Evolutionary conservation across 2,329 filamentous ascomycete species (phyloP), one percentile per base, ranked within the genome.

Genomic region (Colletotrichum higginsianum): DNA sequence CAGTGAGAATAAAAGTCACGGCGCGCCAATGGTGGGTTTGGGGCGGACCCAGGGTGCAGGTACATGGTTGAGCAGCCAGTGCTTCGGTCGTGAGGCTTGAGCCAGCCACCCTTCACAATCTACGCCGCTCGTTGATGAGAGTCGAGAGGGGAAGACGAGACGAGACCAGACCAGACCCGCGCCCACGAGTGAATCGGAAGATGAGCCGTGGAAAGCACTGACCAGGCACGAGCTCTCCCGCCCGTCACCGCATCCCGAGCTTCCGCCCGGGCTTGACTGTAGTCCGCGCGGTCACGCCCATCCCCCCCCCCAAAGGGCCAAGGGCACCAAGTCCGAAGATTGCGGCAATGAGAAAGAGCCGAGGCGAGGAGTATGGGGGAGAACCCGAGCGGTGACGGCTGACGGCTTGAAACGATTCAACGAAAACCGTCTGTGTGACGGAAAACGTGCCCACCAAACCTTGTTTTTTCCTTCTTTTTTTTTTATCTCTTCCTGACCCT

Each of bases 351-450:
- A 58, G 67, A 38, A 40, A n/a, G 50, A 55, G 23, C 13, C 15
- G 47, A 47, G 12, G 56, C 58, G 57, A 61, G 42, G 46, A 35
- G 18, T 26, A 52, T 16, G 66, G 61, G 57, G 13, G 60, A 47
- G 38, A 50, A 47, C 60, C 21, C 38, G 47, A 47, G 63, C 68
- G 65, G 58, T 68, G 66, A 72, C 60, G 49, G 46, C 58, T 72
- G 57, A 72, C 35, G 35, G 9, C 8, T 38, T 38, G 35, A 38
- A 38, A 38, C 35, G 35, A 38, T 2, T 38, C 35, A 72, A 72
- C 55, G 42, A 56, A 66, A 71, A 71, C 61, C 49, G 66, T 61
- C 70, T 71, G 70, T 71, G 70, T 47, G 23, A 57, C 49, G 70
- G 49, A 38, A 63, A 67, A 66, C 55, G 63, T 50, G 67, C 67